phyloP scores from a whole-genome alignment of 1,139 yeast species.

The Saccharomyces hybrid region DNA sequence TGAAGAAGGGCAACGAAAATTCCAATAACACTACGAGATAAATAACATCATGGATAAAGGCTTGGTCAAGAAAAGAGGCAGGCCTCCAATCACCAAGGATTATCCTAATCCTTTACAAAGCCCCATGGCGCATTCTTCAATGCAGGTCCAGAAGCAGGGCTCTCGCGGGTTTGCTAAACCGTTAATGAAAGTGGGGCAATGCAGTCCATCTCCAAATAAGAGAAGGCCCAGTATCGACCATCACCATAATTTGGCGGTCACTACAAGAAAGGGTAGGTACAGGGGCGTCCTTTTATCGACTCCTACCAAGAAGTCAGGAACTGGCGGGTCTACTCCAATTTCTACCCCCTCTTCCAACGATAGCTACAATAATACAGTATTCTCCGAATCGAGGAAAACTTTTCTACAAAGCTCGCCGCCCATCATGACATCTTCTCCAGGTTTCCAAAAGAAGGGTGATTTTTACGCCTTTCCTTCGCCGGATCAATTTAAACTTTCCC shows the following conservation, averaged over 20 bases:
- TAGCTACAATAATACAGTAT: constrained; percentile 10
- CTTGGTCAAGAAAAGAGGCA: constrained; percentile 24
- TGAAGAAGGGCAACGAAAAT: not conserved
- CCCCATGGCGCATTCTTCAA: constrained; percentile 33
- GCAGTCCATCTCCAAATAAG: constrained; percentile 24
- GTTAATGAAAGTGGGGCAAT: constrained; percentile 28
- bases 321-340: constrained; percentile 9
- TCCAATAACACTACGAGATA: not conserved
- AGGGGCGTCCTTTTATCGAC: constrained; percentile 27
- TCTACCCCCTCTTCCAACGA: constrained; percentile 16
- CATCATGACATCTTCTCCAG: constrained; percentile 7
- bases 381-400: constrained; percentile 16
- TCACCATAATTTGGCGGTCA: constrained; percentile 6
- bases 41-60: not conserved
- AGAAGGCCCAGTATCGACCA: constrained; percentile 9
- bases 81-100: constrained; percentile 31
- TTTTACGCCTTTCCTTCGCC: constrained; percentile 3
- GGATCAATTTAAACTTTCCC: constrained; percentile 12
- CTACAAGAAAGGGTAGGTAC: constrained; percentile 21
- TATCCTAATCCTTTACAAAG: constrained; percentile 31
- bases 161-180: constrained; percentile 28
- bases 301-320: constrained; percentile 15
- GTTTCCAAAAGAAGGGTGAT: not conserved
- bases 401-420: constrained; percentile 19
- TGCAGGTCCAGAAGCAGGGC: constrained; percentile 28